phyloP scores from a whole-genome alignment of 192 early-diverging fungal genomes.

The Umbelopsis sp. region DNA sequence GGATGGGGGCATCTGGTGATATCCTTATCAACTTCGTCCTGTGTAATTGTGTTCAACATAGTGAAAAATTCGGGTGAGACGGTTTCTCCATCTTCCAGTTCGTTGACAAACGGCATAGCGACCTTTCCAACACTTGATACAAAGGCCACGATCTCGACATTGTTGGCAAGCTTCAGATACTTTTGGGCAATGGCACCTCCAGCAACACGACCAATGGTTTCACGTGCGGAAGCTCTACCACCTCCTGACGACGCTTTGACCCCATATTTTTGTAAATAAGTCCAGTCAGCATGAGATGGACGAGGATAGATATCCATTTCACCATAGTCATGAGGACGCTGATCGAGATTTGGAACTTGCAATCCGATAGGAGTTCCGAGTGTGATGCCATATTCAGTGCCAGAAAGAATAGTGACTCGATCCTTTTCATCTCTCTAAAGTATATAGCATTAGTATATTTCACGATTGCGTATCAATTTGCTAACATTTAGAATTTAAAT shows the following conservation, averaged over 20 bases:
- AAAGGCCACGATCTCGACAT: conserved; percentile 95
- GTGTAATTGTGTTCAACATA: conserved; percentile 66
- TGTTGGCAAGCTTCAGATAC: conserved; percentile 76
- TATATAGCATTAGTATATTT: neutral
- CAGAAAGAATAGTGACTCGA: conserved; percentile 86
- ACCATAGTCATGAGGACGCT: conserved; percentile 93
- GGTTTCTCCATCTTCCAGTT: conserved; percentile 44
- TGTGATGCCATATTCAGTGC: conserved; percentile 90
- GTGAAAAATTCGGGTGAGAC: conserved; percentile 61
- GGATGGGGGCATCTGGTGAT: conserved; percentile 89
- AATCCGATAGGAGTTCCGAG: conserved; percentile 95
- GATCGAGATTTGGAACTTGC: conserved; percentile 93
- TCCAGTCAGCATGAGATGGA: conserved; percentile 98
- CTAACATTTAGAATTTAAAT: neutral
- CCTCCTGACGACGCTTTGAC: conserved; percentile 95
- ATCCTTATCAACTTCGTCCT: conserved; percentile 79
- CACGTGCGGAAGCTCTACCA: conserved; percentile 91
- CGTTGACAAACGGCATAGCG: conserved; percentile 67
- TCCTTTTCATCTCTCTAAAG: conserved; percentile 93
- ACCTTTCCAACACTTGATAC: conserved; percentile 86
- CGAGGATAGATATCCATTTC: conserved; percentile 96
- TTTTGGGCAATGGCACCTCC: conserved; percentile 99
- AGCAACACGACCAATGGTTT: conserved; percentile 96
- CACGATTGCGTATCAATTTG: conserved; percentile 5
- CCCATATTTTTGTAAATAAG: conserved; percentile 95